Base-by-base conservation (phyloP, 805 yeast genomes). In the Candida awuae region DNA sequence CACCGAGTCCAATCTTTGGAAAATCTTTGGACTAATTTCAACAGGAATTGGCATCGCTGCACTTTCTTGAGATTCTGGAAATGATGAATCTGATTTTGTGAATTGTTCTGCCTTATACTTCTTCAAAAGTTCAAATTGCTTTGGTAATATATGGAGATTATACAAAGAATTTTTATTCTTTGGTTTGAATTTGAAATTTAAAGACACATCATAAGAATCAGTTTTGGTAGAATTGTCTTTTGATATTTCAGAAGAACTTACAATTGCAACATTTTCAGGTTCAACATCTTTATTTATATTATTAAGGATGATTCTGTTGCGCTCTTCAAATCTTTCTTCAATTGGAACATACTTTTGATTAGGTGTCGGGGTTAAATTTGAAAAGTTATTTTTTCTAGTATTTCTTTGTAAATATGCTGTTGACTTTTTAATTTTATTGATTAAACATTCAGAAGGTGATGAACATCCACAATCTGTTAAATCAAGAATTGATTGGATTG, bases 401-500 rank as follows among this genome's bases (percentile, higher is more conserved):
- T 82, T 70, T 46, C 85, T 67, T 47, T 73, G 68, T 29, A 80
- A 61, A 46, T 74, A 70, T 2, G 80, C 70, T 2, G 80, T 72
- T 17, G 75, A 74, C 49, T 77, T 79, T 51, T 76, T 78, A 4
- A 80, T 71, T 49, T 76, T 79, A 41, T 68, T 63, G 9, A 82
- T 60, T 17, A 70, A 62, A 59, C 90, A 82, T 15, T 71, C 76
- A 22, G 58, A 56, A 28, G 74, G 61, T 7, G 61, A 59, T 1
- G 73, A 76, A 61, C 94, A 83, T 39, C 79, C 86, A 43, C 63
- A 59, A 4, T 53, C 56, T 15, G 73, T 72, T 39, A 75, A 69
- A 41, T 76, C 71, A 34, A 80, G 58, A 9, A 84, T 63, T 4
- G 76, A 71, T 46, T 80, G 86, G 18, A 81, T 65, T 6, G 83